Conservation (phyloP, 2,329 filamentous ascomycete genomes). For the Fonsecaea nubica region DNA sequence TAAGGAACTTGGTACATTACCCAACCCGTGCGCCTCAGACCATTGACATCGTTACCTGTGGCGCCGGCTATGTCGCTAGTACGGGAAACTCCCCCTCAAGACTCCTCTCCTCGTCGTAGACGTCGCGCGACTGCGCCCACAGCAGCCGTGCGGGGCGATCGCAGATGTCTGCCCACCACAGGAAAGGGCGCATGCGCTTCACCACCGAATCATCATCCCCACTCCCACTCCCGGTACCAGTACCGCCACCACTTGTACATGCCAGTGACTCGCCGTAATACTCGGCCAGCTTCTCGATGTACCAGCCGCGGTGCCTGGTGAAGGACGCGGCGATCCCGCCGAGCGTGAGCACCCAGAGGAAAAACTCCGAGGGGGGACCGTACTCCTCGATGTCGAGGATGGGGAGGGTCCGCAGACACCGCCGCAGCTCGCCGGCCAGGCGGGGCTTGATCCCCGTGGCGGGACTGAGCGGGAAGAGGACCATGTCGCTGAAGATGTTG, state of each 20-base stretch:
- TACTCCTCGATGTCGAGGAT: slow-evolving; percentile 12
- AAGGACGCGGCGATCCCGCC: slow-evolving; percentile 14
- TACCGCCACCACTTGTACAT: too few relatives aligned
- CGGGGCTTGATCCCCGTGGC: slow-evolving; percentile 15
- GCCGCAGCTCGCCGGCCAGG: slow-evolving; percentile 10
- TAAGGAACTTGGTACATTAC: too few relatives aligned
- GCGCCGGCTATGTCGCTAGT: too few relatives aligned
- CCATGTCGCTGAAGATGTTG: slow-evolving; percentile 18
- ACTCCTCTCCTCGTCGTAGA: slow-evolving; percentile 10
- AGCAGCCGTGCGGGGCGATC: slow-evolving; percentile 9
- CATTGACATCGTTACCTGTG: too few relatives aligned
- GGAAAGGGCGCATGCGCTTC: slow-evolving; percentile 1
- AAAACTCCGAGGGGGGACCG: background rate
- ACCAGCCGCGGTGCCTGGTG: slow-evolving; percentile 16
- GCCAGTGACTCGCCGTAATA: background rate
- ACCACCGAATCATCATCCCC: background rate
- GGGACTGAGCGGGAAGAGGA: slow-evolving; percentile 14
- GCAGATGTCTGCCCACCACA: slow-evolving; percentile 16
- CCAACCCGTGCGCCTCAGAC: too few relatives aligned
- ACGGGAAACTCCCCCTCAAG: too few relatives aligned
- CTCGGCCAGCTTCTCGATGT: slow-evolving; percentile 15
- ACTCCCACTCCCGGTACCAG: too few relatives aligned
- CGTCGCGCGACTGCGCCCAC: slow-evolving; percentile 12
- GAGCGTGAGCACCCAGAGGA: slow-evolving; percentile 8
- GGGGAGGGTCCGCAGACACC: background rate